Evolutionary conservation across 352 stramenopile species (phyloP).

Genomic region (Peronosclerospora sorghi): DNA sequence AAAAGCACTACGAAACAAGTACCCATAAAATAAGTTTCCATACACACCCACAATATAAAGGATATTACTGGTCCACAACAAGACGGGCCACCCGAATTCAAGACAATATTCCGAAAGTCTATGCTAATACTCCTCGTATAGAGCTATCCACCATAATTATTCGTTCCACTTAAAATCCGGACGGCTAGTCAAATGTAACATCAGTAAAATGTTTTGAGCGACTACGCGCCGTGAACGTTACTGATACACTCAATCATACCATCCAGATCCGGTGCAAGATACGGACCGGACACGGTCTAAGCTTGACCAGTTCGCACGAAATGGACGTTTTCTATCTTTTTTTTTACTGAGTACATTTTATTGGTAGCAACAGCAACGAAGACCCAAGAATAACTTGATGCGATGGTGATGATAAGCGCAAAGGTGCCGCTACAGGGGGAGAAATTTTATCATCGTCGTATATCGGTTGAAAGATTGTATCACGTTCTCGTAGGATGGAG

Average conservation of each 20-base stretch:
- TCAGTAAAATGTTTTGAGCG: slow-evolving; percentile 55
- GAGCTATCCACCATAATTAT: slow-evolving; percentile 24
- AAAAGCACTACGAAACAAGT: too few relatives aligned
- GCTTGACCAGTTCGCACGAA: slow-evolving; percentile 27
- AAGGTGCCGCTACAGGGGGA: slow-evolving; percentile 16
- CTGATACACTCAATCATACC: slow-evolving; percentile 52
- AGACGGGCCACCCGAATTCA: slow-evolving; percentile 64
- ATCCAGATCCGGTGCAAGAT: slow-evolving; percentile 56
- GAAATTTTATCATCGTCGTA: slow-evolving; percentile 20
- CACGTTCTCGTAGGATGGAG: slow-evolving; percentile 50
- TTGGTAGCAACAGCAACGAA: slow-evolving; percentile 46
- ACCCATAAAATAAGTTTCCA: too few relatives aligned
- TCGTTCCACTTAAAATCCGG: slow-evolving; percentile 50
- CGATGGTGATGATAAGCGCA: slow-evolving; percentile 18
- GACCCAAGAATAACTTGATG: slow-evolving; percentile 43
- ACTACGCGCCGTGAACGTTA: slow-evolving; percentile 22
- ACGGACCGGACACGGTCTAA: slow-evolving; percentile 35
- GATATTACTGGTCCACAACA: too few relatives aligned
- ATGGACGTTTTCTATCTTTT: slow-evolving; percentile 22
- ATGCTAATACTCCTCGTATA: slow-evolving; percentile 49
- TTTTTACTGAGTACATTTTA: slow-evolving; percentile 65
- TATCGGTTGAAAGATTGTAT: slow-evolving; percentile 72
- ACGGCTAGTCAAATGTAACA: slow-evolving; percentile 74
- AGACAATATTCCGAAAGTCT: slow-evolving; percentile 50
- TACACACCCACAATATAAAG: too few relatives aligned